phyloP scores from a whole-genome alignment of 257 asterid species.

The Solanum dulcamara region DNA sequence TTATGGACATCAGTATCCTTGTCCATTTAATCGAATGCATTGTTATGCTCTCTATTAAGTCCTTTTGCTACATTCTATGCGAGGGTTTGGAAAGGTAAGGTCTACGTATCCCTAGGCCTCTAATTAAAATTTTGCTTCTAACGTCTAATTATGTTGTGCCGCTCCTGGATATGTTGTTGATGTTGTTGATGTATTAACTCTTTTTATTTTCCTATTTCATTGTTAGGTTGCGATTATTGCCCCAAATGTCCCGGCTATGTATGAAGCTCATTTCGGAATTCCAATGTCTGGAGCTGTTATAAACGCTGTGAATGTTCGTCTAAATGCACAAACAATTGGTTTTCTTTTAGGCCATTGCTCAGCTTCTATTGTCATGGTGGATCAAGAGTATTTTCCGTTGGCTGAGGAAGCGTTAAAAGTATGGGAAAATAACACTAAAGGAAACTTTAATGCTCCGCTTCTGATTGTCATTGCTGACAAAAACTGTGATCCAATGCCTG shows the following conservation, averaged over 20 bases:
- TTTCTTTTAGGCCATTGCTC: constrained; percentile 75
- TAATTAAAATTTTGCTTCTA: neutral
- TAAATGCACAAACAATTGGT: constrained; percentile 70
- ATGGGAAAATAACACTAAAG: constrained; percentile 27
- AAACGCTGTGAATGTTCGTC: constrained; percentile 80
- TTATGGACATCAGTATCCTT: neutral
- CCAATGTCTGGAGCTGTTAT: constrained; percentile 95
- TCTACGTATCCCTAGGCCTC: neutral
- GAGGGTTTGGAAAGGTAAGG: neutral
- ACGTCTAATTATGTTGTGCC: neutral
- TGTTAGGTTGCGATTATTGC: constrained; percentile 89
- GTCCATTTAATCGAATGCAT: neutral
- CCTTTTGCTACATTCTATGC: neutral
- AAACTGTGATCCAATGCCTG: constrained; percentile 42
- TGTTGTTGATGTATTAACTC: neutral
- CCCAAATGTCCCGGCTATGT: constrained; percentile 83
- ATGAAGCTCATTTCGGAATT: constrained; percentile 86
- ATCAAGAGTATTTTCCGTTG: constrained; percentile 66
- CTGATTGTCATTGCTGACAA: constrained; percentile 65
- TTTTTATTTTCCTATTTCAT: neutral
- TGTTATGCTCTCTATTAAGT: neutral
- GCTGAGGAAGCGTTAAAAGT: constrained; percentile 76
- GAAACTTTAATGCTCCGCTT: constrained; percentile 39
- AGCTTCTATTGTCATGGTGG: constrained; percentile 64
- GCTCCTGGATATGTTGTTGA: neutral